Evolutionary conservation across 179 eudicot genomes (phyloP).

Genomic region (Beta corolliflora): DNA sequence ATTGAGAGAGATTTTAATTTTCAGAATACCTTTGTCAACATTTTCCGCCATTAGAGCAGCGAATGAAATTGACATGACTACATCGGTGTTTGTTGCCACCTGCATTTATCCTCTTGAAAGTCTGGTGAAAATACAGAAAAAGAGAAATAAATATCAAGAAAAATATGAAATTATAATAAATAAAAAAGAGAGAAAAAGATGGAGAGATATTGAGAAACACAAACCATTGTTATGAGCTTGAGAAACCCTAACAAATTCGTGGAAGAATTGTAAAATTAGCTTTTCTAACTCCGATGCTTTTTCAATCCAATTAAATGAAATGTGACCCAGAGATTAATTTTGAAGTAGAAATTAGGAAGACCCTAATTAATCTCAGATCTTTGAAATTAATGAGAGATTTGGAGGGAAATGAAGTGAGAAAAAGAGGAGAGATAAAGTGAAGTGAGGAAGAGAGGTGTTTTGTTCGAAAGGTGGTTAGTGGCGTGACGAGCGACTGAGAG

Average conservation of each 20-base stretch:
- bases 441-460: too few species aligned
- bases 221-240: constrained; percentile 1
- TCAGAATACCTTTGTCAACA: constrained; percentile 67
- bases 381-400: too few species aligned
- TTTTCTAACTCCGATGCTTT: too few species aligned
- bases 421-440: too few species aligned
- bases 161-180: background rate
- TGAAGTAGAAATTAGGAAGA: too few species aligned
- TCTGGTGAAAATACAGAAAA: constrained; percentile 34
- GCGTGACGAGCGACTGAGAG: too few species aligned
- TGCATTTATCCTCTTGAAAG: constrained; percentile 87
- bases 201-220: background rate
- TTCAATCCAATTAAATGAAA: too few species aligned
- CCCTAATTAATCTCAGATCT: too few species aligned
- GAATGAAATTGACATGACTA: constrained; percentile 83
- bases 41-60: constrained; percentile 88
- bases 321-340: too few species aligned
- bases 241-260: constrained; percentile 8
- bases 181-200: background rate
- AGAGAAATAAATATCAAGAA: background rate
- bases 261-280: background rate
- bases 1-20: background rate
- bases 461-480: too few species aligned
- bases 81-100: constrained; percentile 95
- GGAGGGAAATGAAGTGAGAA: too few species aligned